Evolutionary conservation across 1,284 basidiomycete species (phyloP).

Genomic region (Rhodotorula sp.): DNA sequence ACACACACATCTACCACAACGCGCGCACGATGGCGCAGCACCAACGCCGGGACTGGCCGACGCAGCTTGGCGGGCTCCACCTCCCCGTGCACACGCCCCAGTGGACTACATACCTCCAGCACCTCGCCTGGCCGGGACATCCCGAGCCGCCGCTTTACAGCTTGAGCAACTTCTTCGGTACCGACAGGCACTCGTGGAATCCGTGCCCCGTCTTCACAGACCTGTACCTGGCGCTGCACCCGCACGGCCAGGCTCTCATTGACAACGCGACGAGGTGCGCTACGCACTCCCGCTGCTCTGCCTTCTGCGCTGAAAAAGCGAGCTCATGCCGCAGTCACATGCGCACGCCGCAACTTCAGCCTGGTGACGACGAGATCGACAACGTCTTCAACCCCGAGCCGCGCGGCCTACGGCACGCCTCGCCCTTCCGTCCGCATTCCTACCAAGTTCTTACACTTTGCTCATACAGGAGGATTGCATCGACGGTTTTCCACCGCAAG

Average conservation of each 20-base stretch:
- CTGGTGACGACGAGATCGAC: no score
- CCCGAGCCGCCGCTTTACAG: background rate
- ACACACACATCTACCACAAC: background rate
- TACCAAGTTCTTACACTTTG: no score
- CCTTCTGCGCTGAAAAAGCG: no score
- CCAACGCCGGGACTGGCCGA: background rate
- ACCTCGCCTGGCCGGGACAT: no score
- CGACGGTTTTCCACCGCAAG: no score
- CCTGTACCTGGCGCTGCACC: background rate
- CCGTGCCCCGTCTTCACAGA: background rate
- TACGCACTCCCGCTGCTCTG: no score
- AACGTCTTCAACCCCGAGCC: no score
- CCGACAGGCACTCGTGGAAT: background rate
- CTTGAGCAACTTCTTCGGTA: background rate
- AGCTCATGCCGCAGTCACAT: no score
- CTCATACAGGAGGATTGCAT: no score
- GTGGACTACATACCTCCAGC: background rate
- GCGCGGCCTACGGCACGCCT: no score
- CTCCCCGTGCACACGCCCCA: background rate
- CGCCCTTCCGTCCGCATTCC: no score
- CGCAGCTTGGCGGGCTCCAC: background rate
- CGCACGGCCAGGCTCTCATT: background rate
- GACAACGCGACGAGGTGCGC: background rate
- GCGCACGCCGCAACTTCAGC: no score
- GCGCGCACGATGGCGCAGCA: background rate